Conservation (phyloP, 2,329 filamentous ascomycete species). For the Monilinia laxa region DNA sequence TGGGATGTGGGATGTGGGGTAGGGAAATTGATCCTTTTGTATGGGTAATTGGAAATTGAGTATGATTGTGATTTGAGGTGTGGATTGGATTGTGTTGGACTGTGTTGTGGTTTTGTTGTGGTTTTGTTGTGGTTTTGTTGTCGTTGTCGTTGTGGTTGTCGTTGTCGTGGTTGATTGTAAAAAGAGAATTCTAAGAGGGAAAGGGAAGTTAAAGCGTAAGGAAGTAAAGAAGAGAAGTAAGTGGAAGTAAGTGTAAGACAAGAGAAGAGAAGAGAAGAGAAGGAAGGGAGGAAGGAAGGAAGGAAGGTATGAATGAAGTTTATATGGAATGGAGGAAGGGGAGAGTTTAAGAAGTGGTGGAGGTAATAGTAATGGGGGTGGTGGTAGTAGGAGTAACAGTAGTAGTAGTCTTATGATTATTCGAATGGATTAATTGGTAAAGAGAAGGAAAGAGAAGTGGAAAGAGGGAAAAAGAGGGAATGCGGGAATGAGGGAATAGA, state of each 20-base stretch:
- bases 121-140: no score
- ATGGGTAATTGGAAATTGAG: neutral
- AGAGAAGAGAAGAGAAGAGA: neutral
- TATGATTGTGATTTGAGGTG: neutral
- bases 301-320: slow-evolving; percentile 6
- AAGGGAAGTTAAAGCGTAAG: neutral
- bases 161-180: neutral
- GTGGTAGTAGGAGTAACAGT: no score
- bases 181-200: neutral
- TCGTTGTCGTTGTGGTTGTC: no score
- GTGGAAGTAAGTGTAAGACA: neutral
- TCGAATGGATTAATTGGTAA: neutral
- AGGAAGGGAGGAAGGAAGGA: neutral
- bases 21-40: neutral
- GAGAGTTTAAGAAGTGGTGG: no score
- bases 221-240: neutral
- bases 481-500: neutral
- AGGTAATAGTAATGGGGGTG: no score
- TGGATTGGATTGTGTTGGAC: neutral
- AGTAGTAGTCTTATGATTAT: no score
- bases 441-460: no score
- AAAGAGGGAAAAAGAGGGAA: no score
- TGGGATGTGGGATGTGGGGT: neutral
- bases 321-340: neutral
- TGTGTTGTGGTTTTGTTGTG: no score